phyloP scores from a whole-genome alignment of 78 protist genomes.

The Dictyostelium capitatum region DNA sequence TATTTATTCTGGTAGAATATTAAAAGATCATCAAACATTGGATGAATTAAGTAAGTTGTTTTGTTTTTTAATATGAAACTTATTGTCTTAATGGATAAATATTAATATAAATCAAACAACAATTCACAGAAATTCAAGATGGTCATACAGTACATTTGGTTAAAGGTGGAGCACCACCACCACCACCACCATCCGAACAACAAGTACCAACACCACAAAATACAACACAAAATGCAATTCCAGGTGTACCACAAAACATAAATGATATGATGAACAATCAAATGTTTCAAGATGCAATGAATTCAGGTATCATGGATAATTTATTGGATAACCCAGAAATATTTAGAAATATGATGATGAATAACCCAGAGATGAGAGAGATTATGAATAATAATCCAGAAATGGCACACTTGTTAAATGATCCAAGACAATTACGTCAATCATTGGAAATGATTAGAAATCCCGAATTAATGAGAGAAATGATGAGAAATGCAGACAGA shows the following conservation, averaged over 20 bases:
- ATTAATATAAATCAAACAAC: not conserved
- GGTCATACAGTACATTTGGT: slow-evolving; percentile 93
- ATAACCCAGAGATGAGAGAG: slow-evolving; percentile 92
- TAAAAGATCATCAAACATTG: slow-evolving; percentile 91
- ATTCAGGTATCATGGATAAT: slow-evolving; percentile 84
- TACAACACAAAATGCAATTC: slow-evolving; percentile 36
- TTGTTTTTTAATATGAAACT: not conserved
- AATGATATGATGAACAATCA: slow-evolving; percentile 66
- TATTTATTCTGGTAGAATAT: slow-evolving; percentile 91
- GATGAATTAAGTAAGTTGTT: slow-evolving; percentile 70
- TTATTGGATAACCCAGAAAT: slow-evolving; percentile 89
- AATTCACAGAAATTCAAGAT: slow-evolving; percentile 82
- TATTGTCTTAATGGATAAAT: not conserved
- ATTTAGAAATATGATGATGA: slow-evolving; percentile 83
- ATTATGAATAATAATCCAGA: slow-evolving; percentile 93
- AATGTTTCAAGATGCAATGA: slow-evolving; percentile 88
- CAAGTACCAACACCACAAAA: slow-evolving; percentile 55
- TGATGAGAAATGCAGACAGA: slow-evolving; percentile 93
- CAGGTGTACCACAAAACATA: slow-evolving; percentile 55
- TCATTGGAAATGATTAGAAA: slow-evolving; percentile 90
- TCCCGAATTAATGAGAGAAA: slow-evolving; percentile 93
- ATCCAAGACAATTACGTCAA: slow-evolving; percentile 90
- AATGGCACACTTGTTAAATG: slow-evolving; percentile 87
- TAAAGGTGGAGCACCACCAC: slow-evolving; percentile 53
- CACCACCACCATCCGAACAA: slow-evolving; percentile 67